Conservation (phyloP, 2,329 filamentous ascomycete species). For the Microsporum audouinii region DNA sequence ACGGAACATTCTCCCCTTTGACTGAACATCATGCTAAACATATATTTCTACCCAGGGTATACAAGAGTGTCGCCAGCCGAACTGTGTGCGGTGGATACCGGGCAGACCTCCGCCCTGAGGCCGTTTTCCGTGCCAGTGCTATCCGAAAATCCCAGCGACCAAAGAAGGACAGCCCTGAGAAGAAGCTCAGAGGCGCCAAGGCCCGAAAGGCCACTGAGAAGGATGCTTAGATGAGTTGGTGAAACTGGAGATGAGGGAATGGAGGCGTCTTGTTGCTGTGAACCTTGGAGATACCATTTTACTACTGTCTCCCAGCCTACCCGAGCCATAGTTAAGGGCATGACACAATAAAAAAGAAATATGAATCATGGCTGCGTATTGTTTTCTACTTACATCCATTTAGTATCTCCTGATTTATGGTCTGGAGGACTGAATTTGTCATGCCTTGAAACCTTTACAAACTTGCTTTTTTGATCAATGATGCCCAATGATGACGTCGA, state of each 20-base stretch:
- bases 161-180: constrained; percentile 61
- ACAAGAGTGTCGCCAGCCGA: constrained; percentile 73
- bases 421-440: neutral
- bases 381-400: neutral
- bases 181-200: constrained; percentile 69
- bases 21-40: constrained; percentile 12
- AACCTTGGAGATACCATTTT: neutral
- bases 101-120: constrained; percentile 60
- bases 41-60: constrained; percentile 50
- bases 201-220: constrained; percentile 53
- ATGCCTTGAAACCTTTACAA: neutral
- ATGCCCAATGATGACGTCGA: neutral
- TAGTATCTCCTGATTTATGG: neutral
- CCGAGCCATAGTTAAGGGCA: neutral
- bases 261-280: neutral
- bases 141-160: constrained; percentile 68
- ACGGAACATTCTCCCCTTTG: neutral
- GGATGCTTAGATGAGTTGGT: constrained; percentile 23
- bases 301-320: neutral
- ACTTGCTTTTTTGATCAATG: neutral
- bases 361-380: constrained; percentile 3
- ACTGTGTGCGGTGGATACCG: constrained; percentile 81
- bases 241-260: neutral
- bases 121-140: constrained; percentile 77
- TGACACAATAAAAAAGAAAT: constrained; percentile 3